These are phyloP conservation scores for Mastigamoeba balamuthi DNA, from an alignment of 78 protist species.

Conservation along the genomic window DNA sequence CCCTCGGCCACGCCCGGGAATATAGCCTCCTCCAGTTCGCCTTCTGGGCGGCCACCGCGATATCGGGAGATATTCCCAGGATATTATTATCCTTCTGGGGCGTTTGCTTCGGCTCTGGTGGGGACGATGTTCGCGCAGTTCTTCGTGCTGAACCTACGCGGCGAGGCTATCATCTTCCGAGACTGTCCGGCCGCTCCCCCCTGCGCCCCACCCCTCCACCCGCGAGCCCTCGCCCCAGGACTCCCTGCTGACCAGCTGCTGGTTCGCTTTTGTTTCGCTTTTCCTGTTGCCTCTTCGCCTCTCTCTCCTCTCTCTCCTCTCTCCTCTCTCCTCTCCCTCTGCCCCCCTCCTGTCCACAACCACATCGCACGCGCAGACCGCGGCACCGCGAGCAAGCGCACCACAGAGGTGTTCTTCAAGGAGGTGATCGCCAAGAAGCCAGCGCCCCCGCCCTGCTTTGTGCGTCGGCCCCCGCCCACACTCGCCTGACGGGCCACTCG, in stretches of 20 bases:
- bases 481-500: neutral
- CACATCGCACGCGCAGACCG: constrained; percentile 53
- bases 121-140: constrained; percentile 63
- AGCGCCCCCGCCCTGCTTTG: constrained; percentile 39
- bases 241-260: neutral
- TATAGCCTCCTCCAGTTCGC: too few relatives aligned
- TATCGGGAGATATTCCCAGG: too few relatives aligned
- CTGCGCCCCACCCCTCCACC: neutral
- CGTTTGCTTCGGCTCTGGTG: too few relatives aligned
- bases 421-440: constrained; percentile 10
- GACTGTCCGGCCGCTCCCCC: constrained; percentile 42
- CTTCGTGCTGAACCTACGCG: constrained; percentile 65
- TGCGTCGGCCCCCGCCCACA: neutral
- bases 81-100: too few relatives aligned
- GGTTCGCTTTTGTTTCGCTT: neutral
- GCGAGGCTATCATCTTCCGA: constrained; percentile 62
- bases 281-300: neutral
- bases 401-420: constrained; percentile 64
- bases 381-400: constrained; percentile 16
- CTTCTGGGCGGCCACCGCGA: too few relatives aligned
- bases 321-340: neutral
- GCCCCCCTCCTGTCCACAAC: too few relatives aligned
- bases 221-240: neutral
- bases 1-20: too few relatives aligned
- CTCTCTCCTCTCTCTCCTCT: too few relatives aligned